Base-by-base conservation (phyloP, 768 basidiomycete species). In the Phaeolepiota aurea region DNA sequence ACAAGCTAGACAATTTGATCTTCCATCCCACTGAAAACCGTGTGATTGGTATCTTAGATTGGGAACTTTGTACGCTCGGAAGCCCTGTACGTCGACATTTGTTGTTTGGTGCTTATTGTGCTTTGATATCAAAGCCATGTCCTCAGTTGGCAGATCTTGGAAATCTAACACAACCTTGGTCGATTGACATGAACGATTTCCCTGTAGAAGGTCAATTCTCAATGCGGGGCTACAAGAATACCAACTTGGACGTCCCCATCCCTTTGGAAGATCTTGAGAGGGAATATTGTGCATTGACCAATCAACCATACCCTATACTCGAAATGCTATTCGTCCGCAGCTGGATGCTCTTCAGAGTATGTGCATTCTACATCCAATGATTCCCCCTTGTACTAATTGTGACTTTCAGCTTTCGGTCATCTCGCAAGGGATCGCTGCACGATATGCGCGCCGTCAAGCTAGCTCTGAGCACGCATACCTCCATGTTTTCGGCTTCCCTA, bases 11-110 rank as follows among this genome's bases (percentile, higher is more conserved):
- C 61, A 99, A 99, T 58, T 58, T 99, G 48, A 74, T 97, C 47
- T 98, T 96, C 62, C 93, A 98, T 51, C 83, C 86, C 0, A 88
- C 82, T 0, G 83, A 97, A 60, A 89, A 92, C 45, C 70, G 76
- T 31, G 92, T 98, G 3, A 91, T 98, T 47, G 96, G 90, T 3
- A 90, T 99, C 28, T 61, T 99, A 37, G 94, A 99, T 54, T 99
- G 94, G 94, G 94, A 99, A 56, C 65, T 99, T 19, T 96, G 90
- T 54, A 97, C 94, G 0, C 74, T 99, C 7, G 93, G 92, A 4
- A 90, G 86, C 53, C 87, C 90, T 22, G 86, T 91, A 56, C 13
- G 79, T 64, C 13, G 5, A 18, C 42, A 10, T 10, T 20, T 32
- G 19, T 15, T 38, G 20, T 37, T 32, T 35, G 14, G 37, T 20